A percentile compares a stretch with the other conserved stretches of the same genome.
These are phyloP conservation scores for Coriolopsis trogii DNA, from an alignment of 1,284 basidiomycete genomes.

Conservation along the genomic window DNA sequence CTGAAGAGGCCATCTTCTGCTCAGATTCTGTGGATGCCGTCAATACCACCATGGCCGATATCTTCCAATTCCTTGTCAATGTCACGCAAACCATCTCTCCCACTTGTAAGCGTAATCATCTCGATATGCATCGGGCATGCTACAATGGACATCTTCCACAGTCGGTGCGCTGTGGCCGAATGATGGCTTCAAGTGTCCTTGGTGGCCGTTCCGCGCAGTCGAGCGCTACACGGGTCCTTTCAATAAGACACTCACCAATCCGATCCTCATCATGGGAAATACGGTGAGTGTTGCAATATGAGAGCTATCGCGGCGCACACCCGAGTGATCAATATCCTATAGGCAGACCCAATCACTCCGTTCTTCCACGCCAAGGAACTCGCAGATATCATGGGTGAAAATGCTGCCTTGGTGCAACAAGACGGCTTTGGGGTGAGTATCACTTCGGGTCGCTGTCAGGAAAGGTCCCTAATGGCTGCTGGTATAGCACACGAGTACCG, in stretches of 20 bases:
- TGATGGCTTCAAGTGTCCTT: slow-evolving; percentile 8
- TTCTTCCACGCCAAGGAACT: slow-evolving; percentile 16
- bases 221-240: slow-evolving; percentile 29
- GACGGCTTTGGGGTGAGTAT: slow-evolving; percentile 24
- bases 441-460: too few species aligned
- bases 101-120: neutral
- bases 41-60: neutral
- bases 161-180: slow-evolving; percentile 13
- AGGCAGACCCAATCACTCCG: slow-evolving; percentile 26
- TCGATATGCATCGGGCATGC: neutral
- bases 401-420: slow-evolving; percentile 19
- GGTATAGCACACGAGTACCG: neutral
- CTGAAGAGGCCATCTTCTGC: too few species aligned
- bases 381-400: slow-evolving; percentile 17
- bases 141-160: neutral
- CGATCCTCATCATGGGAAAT: slow-evolving; percentile 26
- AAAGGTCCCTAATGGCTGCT: too few species aligned
- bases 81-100: neutral
- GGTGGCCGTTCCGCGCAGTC: slow-evolving; percentile 26
- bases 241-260: slow-evolving; percentile 24
- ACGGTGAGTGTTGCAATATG: slow-evolving; percentile 8
- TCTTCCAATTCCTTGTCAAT: neutral
- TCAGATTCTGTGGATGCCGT: neutral
- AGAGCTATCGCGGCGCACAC: neutral
- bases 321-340: too few species aligned